A percentile compares a stretch with the other conserved stretches of the same genome.
phyloP scores from a whole-genome alignment of 225 moss, liverwort and hornwort genomes.

The Anthoceros angustus region DNA sequence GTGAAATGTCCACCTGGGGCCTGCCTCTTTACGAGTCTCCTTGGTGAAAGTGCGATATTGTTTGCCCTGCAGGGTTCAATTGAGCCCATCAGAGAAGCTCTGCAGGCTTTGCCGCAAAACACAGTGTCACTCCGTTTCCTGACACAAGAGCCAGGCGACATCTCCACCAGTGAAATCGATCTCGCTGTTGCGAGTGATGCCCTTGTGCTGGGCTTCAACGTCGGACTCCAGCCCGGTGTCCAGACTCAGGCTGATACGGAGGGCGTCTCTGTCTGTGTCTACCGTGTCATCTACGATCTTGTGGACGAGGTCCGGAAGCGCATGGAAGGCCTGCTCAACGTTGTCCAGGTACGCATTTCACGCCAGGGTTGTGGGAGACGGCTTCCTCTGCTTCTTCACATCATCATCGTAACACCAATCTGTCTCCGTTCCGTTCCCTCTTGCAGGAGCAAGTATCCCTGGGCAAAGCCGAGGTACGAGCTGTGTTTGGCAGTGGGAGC shows the following conservation, averaged over 20 bases:
- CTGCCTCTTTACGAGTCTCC: background rate
- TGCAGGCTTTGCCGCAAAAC: constrained; percentile 75
- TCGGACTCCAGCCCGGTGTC: constrained; percentile 51
- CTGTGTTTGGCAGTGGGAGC: constrained; percentile 91
- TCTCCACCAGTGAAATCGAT: constrained; percentile 86
- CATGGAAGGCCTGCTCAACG: constrained; percentile 78
- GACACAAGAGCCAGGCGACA: constrained; percentile 78
- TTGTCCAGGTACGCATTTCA: constrained; percentile 42
- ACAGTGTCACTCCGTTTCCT: constrained; percentile 86
- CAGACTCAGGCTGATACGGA: constrained; percentile 66
- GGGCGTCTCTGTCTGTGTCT: constrained; percentile 72
- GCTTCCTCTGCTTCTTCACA: background rate
- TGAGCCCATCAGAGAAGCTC: constrained; percentile 84
- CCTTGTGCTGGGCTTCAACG: constrained; percentile 77
- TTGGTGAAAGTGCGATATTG: background rate
- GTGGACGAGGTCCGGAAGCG: constrained; percentile 85
- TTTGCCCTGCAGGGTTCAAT: constrained; percentile 60
- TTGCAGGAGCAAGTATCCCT: constrained; percentile 67
- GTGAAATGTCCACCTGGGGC: background rate
- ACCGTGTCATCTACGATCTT: constrained; percentile 76
- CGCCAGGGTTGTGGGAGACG: background rate
- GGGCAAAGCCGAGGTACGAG: constrained; percentile 84
- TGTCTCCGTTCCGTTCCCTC: background rate
- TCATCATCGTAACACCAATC: too few relatives aligned
- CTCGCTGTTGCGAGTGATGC: constrained; percentile 79